Conservation (phyloP, 805 yeast species). For the Metschnikowia henanensis region DNA sequence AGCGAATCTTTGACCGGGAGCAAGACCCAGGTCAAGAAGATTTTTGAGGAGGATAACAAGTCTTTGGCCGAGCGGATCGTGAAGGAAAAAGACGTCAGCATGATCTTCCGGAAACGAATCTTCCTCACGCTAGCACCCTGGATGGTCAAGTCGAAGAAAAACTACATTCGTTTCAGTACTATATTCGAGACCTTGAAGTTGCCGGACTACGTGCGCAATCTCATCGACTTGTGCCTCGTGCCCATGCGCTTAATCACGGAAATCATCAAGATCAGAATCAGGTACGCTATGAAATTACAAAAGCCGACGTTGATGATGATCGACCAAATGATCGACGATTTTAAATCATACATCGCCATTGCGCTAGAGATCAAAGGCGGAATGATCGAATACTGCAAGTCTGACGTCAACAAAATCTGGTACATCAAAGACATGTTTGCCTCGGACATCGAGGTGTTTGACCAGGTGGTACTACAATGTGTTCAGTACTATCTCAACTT, state of each 20-base stretch:
- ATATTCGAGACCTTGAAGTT: conserved; percentile 66
- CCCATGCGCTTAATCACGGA: conserved; percentile 82
- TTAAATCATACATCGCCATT: conserved; percentile 70
- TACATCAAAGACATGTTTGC: conserved; percentile 64
- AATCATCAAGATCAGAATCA: conserved; percentile 68
- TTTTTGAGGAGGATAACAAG: conserved; percentile 58
- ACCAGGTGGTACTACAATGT: conserved; percentile 68
- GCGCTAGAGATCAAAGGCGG: conserved; percentile 76
- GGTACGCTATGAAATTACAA: conserved; percentile 72
- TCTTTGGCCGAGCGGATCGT: conserved; percentile 81
- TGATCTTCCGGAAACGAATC: conserved; percentile 68
- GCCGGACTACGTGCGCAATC: conserved; percentile 66
- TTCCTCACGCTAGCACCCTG: conserved; percentile 74
- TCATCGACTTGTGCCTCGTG: conserved; percentile 66
- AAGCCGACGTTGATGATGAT: conserved; percentile 95
- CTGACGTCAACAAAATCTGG: conserved; percentile 64
- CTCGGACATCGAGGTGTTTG: conserved; percentile 49
- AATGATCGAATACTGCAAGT: conserved; percentile 56
- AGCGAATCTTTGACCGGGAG: conserved; percentile 12
- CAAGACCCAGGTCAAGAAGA: conserved; percentile 21
- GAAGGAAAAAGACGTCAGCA: conserved; percentile 75
- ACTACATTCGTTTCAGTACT: conserved; percentile 60
- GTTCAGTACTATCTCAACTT: conserved; percentile 70
- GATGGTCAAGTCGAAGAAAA: conserved; percentile 76
- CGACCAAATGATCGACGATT: conserved; percentile 89